A percentile compares a stretch with the other conserved stretches of the same genome.
Evolutionary conservation across 768 basidiomycete genomes (phyloP).

Genomic region (Rhizopogon salebrosus): DNA sequence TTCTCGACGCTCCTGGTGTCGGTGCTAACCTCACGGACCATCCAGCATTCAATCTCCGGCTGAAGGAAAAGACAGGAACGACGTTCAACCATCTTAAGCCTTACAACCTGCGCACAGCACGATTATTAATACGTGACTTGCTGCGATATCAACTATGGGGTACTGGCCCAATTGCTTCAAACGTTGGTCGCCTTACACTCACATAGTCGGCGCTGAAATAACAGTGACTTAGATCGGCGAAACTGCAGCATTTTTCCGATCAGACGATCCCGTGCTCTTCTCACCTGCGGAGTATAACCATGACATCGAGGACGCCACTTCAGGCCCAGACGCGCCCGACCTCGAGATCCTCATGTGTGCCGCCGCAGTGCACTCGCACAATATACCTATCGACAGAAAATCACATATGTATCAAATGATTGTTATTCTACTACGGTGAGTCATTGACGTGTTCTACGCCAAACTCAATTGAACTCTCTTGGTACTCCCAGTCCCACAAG

Average conservation of each 20-base stretch:
- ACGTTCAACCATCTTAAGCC: constrained; percentile 37
- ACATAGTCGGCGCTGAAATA: neutral
- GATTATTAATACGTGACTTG: constrained; percentile 28
- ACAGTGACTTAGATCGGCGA: constrained; percentile 20
- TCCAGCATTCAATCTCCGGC: constrained; percentile 44
- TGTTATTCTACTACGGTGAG: constrained; percentile 21
- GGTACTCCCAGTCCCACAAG: constrained; percentile 35
- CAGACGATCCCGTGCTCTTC: constrained; percentile 27
- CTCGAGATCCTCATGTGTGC: constrained; percentile 22
- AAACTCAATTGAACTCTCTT: neutral
- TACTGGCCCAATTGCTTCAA: constrained; percentile 48
- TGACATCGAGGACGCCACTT: constrained; percentile 24
- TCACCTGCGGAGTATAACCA: constrained; percentile 23
- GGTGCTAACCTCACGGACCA: constrained; percentile 75
- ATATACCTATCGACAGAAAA: neutral
- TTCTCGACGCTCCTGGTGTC: constrained; percentile 66
- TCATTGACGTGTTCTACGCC: neutral
- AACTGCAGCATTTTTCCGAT: constrained; percentile 26
- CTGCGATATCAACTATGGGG: constrained; percentile 39
- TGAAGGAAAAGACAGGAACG: constrained; percentile 44
- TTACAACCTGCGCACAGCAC: constrained; percentile 10
- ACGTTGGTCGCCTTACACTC: constrained; percentile 31
- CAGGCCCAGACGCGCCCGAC: constrained; percentile 24
- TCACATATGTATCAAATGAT: constrained; percentile 16
- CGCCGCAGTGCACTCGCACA: neutral